These are phyloP conservation scores for Aspergillus neoniger DNA, from an alignment of 2,329 filamentous ascomycete genomes.

Conservation along the genomic window DNA sequence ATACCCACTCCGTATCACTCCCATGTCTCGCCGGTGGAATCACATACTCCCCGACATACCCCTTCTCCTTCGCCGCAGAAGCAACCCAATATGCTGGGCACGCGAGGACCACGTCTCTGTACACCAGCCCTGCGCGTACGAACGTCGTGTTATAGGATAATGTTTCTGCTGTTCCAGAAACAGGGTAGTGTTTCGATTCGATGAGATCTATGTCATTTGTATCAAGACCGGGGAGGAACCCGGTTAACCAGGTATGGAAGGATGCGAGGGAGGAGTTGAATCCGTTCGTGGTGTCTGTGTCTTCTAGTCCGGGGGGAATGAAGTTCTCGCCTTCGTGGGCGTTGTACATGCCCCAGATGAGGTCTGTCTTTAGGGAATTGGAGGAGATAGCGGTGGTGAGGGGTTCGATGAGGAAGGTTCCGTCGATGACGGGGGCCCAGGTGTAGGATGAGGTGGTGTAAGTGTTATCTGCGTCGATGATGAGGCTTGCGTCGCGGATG, in stretches of 20 bases:
- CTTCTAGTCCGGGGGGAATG: conserved; percentile 53
- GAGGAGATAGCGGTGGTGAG: conserved; percentile 49
- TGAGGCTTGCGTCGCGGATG: conserved; percentile 55
- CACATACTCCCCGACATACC: conserved; percentile 62
- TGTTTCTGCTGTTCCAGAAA: conserved; percentile 50
- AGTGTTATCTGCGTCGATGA: conserved; percentile 51
- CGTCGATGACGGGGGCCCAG: conserved; percentile 64
- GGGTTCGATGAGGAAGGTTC: conserved; percentile 51
- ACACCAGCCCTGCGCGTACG: conserved; percentile 58
- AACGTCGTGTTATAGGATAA: conserved; percentile 55
- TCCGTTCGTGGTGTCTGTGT: conserved; percentile 33
- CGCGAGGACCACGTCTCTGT: conserved; percentile 59
- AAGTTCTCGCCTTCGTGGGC: conserved; percentile 66
- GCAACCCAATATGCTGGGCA: conserved; percentile 63
- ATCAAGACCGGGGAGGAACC: conserved; percentile 55
- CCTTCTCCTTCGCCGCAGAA: conserved; percentile 44
- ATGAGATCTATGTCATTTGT: conserved; percentile 42
- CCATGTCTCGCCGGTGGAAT: conserved; percentile 62
- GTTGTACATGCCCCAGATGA: conserved; percentile 61
- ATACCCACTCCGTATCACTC: conserved; percentile 58
- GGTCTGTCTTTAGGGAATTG: conserved; percentile 48
- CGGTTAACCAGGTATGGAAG: conserved; percentile 56
- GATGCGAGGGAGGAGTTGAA: conserved; percentile 55
- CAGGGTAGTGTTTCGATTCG: conserved; percentile 51
- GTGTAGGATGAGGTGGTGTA: conserved; percentile 60